These are phyloP conservation scores for Zizania latifolia DNA, from an alignment of 176 grass and related monocot species.

Conservation along the genomic window DNA sequence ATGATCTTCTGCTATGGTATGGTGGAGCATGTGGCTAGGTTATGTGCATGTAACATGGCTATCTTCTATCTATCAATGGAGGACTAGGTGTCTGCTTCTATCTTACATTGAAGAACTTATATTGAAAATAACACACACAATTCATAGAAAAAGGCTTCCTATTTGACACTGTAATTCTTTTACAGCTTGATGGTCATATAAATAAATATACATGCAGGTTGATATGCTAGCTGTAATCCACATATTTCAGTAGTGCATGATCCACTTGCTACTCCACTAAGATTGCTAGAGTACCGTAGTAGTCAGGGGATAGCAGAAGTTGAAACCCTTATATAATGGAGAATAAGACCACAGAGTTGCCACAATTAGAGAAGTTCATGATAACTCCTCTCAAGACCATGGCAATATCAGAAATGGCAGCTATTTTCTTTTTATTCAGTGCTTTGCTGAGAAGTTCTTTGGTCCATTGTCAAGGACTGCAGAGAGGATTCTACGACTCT, in stretches of 20 bases:
- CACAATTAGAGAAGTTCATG: neutral
- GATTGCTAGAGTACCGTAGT: neutral
- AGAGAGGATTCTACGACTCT: conserved; percentile 54
- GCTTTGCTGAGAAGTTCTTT: neutral
- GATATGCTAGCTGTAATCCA: conserved; percentile 39
- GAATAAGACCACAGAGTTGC: neutral
- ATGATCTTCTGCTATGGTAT: neutral
- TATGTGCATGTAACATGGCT: neutral
- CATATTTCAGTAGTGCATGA: conserved; percentile 37
- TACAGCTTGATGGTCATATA: neutral
- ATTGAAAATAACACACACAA: neutral
- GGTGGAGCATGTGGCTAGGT: neutral
- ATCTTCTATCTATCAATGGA: neutral
- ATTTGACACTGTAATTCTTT: neutral
- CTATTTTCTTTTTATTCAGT: conserved; percentile 5
- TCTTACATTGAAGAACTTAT: neutral
- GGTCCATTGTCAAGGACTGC: conserved; percentile 43
- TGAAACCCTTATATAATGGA: conserved; percentile 23
- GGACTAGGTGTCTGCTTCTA: neutral
- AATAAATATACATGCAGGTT: conserved; percentile 31
- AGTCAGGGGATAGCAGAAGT: neutral
- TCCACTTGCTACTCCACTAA: conserved; percentile 41
- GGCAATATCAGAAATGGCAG: neutral
- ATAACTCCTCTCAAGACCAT: neutral
- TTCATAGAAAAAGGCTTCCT: neutral